Evolutionary conservation across 257 asterid genomes (phyloP).

Genomic region (Solanum bukasovii): DNA sequence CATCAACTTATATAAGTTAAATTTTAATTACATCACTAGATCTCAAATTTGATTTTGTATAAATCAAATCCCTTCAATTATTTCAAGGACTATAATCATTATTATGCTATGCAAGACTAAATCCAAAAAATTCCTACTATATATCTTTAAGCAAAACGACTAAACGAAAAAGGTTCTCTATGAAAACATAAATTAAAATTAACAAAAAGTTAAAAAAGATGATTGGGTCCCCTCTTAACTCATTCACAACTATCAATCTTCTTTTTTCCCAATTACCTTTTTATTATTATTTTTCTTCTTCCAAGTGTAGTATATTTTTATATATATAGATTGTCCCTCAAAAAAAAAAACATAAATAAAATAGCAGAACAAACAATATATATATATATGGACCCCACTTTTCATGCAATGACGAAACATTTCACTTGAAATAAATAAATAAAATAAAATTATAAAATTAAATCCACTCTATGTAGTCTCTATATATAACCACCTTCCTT

Average conservation of each 20-base stretch:
- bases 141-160: neutral
- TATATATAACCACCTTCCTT: constrained; percentile 15
- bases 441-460: neutral
- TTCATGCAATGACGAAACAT: constrained; percentile 38
- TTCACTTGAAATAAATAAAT: constrained; percentile 11
- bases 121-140: neutral
- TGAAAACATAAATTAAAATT: neutral
- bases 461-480: neutral
- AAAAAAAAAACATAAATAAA: neutral
- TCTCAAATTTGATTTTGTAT: neutral
- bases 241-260: neutral
- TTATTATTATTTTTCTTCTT: neutral
- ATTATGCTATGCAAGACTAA: neutral
- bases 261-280: neutral
- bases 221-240: neutral
- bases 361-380: constrained; percentile 1
- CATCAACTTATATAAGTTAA: neutral
- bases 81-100: neutral
- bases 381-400: constrained; percentile 24
- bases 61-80: neutral
- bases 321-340: neutral
- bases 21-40: neutral
- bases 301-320: neutral
- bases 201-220: neutral
- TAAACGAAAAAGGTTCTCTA: neutral